Percentiles rank a stretch among this genome's conserved stretches.
Conservation (phyloP, 2,329 filamentous ascomycete genomes). For the Daldinia sp. region DNA sequence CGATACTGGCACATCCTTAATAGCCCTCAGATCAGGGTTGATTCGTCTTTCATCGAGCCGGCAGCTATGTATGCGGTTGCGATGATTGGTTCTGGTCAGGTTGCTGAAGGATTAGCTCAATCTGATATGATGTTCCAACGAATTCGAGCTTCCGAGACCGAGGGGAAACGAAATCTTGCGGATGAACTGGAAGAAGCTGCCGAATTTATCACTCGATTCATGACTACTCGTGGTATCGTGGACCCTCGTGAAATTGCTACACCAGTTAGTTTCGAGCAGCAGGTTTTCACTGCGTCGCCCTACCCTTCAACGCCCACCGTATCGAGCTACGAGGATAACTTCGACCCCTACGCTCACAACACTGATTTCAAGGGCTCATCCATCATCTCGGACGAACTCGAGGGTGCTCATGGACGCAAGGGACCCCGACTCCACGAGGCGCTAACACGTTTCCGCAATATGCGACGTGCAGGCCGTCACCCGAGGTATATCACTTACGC, state of each 20-base stretch:
- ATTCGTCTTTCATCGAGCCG: slow-evolving; percentile 81
- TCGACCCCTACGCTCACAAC: slow-evolving; percentile 89
- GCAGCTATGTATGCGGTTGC: slow-evolving; percentile 91
- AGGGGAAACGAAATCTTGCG: slow-evolving; percentile 66
- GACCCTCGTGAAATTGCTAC: slow-evolving; percentile 68
- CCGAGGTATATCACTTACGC: slow-evolving; percentile 97
- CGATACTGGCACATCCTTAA: slow-evolving; percentile 84
- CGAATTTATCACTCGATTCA: slow-evolving; percentile 73
- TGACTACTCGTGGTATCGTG: slow-evolving; percentile 66
- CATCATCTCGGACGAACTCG: slow-evolving; percentile 88
- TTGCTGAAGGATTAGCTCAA: slow-evolving; percentile 83
- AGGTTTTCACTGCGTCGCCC: slow-evolving; percentile 63
- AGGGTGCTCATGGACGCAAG: slow-evolving; percentile 80
- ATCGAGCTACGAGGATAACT: slow-evolving; percentile 80
- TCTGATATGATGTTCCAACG: slow-evolving; percentile 88
- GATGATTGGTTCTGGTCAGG: slow-evolving; percentile 85
- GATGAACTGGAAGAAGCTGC: slow-evolving; percentile 91
- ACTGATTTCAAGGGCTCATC: slow-evolving; percentile 96
- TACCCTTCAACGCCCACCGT: slow-evolving; percentile 67
- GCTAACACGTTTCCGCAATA: slow-evolving; percentile 87
- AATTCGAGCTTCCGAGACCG: slow-evolving; percentile 73
- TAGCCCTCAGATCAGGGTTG: slow-evolving; percentile 69
- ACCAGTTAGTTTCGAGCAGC: slow-evolving; percentile 59
- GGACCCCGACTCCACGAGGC: slow-evolving; percentile 83
- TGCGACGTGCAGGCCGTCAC: slow-evolving; percentile 90